phyloP scores from a whole-genome alignment of 1,284 basidiomycete genomes.

The Pseudozyma pruni region DNA sequence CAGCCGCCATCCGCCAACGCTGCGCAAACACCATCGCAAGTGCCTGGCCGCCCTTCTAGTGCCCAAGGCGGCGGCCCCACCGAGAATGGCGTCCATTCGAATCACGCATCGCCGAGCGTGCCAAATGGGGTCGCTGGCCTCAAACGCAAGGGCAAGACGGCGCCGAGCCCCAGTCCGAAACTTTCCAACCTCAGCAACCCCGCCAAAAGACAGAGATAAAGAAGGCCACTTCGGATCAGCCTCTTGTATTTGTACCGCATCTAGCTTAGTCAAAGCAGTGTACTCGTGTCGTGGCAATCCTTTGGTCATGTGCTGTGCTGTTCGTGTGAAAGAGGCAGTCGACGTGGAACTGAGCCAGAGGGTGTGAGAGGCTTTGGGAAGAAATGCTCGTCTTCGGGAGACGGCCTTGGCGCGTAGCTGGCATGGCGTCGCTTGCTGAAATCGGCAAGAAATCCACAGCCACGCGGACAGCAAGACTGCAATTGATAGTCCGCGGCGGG shows the following conservation, averaged over 20 bases:
- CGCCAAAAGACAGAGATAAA: constrained; percentile 42
- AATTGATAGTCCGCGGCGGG: background rate
- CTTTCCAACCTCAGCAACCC: constrained; percentile 27
- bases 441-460: background rate
- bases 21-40: constrained; percentile 18
- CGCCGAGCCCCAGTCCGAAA: constrained; percentile 48
- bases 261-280: background rate
- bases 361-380: too few species aligned
- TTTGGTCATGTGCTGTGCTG: too few species aligned
- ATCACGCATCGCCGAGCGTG: constrained; percentile 34
- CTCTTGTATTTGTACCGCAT: constrained; percentile 15
- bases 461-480: background rate
- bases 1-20: constrained; percentile 9
- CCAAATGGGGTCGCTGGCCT: constrained; percentile 25
- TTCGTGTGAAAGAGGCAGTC: background rate
- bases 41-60: constrained; percentile 32
- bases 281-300: background rate
- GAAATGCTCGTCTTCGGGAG: background rate
- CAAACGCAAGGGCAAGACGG: constrained; percentile 44
- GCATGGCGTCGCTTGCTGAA: background rate
- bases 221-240: too few species aligned
- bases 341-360: background rate
- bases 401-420: background rate
- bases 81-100: constrained; percentile 23
- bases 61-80: constrained; percentile 32